Conservation (phyloP, 352 stramenopile species). For the Phytophthora parvispora region DNA sequence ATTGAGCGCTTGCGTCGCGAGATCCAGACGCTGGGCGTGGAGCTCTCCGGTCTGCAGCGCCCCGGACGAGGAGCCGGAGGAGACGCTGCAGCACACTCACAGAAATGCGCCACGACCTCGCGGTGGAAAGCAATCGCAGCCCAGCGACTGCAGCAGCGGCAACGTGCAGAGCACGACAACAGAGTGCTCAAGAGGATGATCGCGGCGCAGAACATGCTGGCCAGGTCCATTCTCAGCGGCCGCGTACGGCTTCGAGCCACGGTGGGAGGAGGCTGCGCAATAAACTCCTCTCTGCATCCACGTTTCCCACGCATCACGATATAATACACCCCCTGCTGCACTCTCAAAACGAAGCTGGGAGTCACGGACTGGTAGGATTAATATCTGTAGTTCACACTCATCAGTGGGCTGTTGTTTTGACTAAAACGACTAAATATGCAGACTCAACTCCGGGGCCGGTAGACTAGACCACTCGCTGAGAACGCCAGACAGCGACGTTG, state of each 20-base stretch:
- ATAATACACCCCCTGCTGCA: not conserved
- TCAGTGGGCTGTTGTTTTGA: no score
- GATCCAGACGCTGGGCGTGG: slow-evolving; percentile 14
- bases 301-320: slow-evolving; percentile 11
- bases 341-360: not conserved
- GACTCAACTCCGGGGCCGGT: slow-evolving; percentile 10
- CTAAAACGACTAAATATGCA: slow-evolving; percentile 7
- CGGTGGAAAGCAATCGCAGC: slow-evolving; percentile 9
- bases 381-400: no score
- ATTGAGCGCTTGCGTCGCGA: slow-evolving; percentile 18
- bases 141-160: not conserved
- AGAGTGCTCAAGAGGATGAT: slow-evolving; percentile 31
- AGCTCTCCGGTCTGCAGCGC: slow-evolving; percentile 11
- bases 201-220: slow-evolving; percentile 19
- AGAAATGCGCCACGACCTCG: not conserved
- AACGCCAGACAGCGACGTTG: slow-evolving; percentile 20
- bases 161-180: slow-evolving; percentile 21
- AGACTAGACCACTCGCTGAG: slow-evolving; percentile 17
- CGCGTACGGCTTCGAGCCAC: slow-evolving; percentile 1
- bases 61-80: not conserved
- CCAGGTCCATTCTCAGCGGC: slow-evolving; percentile 17
- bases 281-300: not conserved
- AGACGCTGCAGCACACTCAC: not conserved
- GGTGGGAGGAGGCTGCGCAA: not conserved
- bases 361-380: not conserved